Evolutionary conservation across 1,284 basidiomycete species (phyloP), one percentile per base, ranked within the genome.

Genomic region (Malassezia globosa): DNA sequence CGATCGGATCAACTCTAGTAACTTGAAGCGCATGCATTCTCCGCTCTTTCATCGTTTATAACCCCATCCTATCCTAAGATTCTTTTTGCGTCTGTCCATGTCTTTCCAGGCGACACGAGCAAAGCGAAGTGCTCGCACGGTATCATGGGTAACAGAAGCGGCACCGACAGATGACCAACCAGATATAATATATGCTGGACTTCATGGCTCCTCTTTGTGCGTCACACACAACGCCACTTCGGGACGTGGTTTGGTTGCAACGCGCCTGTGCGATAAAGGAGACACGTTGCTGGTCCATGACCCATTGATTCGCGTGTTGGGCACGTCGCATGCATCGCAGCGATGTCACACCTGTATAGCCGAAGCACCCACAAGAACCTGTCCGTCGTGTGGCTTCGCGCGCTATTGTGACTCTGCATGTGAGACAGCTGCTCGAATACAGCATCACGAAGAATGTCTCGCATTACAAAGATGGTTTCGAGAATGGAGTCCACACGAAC

Each of bases 271-370:
- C 21, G n/a, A 37, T n/a, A 11, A 33, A 2, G 44, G 50, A 26
- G 40, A 46, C 11, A 31, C 33, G 19, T 37, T 52, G 10, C 14
- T 47, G 8, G 7, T 10, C 22, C 19, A 25, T 16, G 27, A 37
- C 23, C 25, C 35, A 10, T 16, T 13, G 3, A 45, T 43, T 3
- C 41, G 37, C 11, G 50, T 47, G 11, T 40, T 52, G 6, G 22
- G 35, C 35, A 39, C 50, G 13, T 21, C 34, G 7, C 40, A 47
- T 19, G 39, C 26, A 6, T 3, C 13, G 22, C 16, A 11, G 6
- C 50, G 50, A 22, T 52, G 50, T 45, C 40, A 52, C 37, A 46
- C 31, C 43, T 52, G 50, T 33, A 38, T 47, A 19, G 21, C 23
- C 1, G 31, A 34, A 36, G 11, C 8, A 10, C 29, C 36, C 1